Evolutionary conservation across 495 filamentous ascomycete genomes (phyloP), one percentile per base, ranked within the genome.

Genomic region (Lasiosphaeris hirsuta): DNA sequence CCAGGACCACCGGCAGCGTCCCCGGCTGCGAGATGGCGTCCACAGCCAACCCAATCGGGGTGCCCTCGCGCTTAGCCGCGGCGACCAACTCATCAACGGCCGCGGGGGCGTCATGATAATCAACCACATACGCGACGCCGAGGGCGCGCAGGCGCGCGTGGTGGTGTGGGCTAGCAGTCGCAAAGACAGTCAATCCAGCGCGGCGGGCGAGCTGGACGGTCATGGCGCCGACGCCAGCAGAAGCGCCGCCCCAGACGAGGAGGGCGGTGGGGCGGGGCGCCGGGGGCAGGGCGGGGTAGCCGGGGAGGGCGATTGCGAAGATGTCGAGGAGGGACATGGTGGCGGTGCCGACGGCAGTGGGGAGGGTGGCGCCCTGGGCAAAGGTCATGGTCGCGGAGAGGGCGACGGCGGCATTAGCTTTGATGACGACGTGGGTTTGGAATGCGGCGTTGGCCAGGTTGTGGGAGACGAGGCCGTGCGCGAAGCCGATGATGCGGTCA

Each of bases 191-290:
- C 23, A 79, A 79, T 2, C 86, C 86, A 0, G 85, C 75, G 0
- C 80, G 78, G 0, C 70, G 68, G 4, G 81, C 83, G 17, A 86
- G 77, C 63, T 89, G 87, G 53, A 87, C 84, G 0, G 80, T 82
- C 52, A 78, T 79, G 64, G 75, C 70, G 9, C 86, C 86, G 6
- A 88, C 81, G 34, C 78, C 81, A 2, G 75, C 72, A 3, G 79
- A 74, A 1, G 49, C 13, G 35, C 84, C 86, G 33, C 84, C 84
- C 78, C 84, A 89, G 50, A 87, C 67, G 2, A 87, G 63, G 0
- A 88, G 42, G 1, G 65, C 5, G 67, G 63, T 0, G 64, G 65
- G 10, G 38, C n/a, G 54, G n/a, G 65, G 58, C 4, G 0, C 63
- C 60, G 23, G 36, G 6, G 10, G 8, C 9, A 13, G 46, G 19